Evolutionary conservation across 495 filamentous ascomycete species (phyloP).

Genomic region (Stereocaulon alpinum): DNA sequence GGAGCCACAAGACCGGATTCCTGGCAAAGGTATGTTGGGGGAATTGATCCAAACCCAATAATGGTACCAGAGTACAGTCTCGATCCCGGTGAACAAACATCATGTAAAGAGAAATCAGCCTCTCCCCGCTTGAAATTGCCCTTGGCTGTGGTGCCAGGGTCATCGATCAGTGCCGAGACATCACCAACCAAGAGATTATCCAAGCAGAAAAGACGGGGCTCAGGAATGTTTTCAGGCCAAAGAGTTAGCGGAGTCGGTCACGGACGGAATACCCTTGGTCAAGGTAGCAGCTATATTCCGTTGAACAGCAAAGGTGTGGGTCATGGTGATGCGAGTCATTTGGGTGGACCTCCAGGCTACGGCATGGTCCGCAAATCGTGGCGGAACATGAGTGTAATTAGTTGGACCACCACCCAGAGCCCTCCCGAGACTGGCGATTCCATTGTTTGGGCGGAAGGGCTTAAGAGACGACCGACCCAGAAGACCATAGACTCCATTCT

Average conservation of each 20-base stretch:
- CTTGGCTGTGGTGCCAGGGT: constrained; percentile 6
- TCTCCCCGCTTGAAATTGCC: neutral
- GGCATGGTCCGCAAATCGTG: constrained; percentile 39
- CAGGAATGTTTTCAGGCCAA: constrained; percentile 9
- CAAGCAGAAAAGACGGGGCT: constrained; percentile 22
- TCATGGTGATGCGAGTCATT: constrained; percentile 36
- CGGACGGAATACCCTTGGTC: constrained; percentile 19
- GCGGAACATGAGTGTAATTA: constrained; percentile 31
- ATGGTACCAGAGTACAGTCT: constrained; percentile 4
- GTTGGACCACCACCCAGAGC: constrained; percentile 14
- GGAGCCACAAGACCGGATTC: constrained; percentile 9
- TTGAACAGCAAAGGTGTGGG: constrained; percentile 37
- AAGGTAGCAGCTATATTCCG: constrained; percentile 25
- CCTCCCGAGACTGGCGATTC: constrained; percentile 5
- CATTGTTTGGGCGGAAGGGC: neutral
- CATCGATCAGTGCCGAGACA: neutral
- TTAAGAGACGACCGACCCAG: neutral
- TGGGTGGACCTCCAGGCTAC: constrained; percentile 33
- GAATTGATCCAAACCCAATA: neutral
- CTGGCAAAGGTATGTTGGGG: constrained; percentile 11
- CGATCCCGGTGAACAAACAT: constrained; percentile 6
- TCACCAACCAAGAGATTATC: constrained; percentile 31
- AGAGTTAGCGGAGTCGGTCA: constrained; percentile 31
- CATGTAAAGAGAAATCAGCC: neutral
- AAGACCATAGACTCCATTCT: neutral